phyloP scores from a whole-genome alignment of 805 yeast species.

The Cyberlindnera amylophila region DNA sequence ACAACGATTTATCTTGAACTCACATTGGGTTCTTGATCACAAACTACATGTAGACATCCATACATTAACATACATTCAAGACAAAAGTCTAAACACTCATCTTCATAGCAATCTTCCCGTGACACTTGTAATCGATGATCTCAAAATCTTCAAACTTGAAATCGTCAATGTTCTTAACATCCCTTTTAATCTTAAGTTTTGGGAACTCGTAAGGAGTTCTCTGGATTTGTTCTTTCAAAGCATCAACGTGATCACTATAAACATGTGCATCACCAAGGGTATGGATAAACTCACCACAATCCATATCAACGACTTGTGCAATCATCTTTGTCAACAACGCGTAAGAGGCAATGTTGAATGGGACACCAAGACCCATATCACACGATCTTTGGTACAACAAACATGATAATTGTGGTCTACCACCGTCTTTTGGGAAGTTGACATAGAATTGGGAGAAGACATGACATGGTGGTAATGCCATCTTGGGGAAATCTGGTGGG shows the following conservation, averaged over 20 bases:
- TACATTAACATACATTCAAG: too few species aligned
- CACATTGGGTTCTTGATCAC: too few species aligned
- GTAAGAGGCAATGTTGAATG: slow-evolving; percentile 96
- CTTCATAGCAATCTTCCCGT: slow-evolving; percentile 84
- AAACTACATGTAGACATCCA: too few species aligned
- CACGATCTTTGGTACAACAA: slow-evolving; percentile 95
- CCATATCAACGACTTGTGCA: slow-evolving; percentile 92
- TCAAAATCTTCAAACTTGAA: slow-evolving; percentile 87
- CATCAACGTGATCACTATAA: slow-evolving; percentile 89
- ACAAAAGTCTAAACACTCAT: slow-evolving; percentile 94
- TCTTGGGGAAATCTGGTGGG: slow-evolving; percentile 86
- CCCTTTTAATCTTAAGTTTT: slow-evolving; percentile 62
- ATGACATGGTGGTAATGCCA: slow-evolving; percentile 99
- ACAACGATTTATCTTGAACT: too few species aligned
- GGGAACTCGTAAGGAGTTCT: slow-evolving; percentile 84
- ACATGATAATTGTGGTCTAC: slow-evolving; percentile 74
- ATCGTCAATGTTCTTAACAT: slow-evolving; percentile 74
- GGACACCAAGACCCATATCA: slow-evolving; percentile 99
- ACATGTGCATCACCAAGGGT: slow-evolving; percentile 97
- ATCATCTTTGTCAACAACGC: slow-evolving; percentile 91
- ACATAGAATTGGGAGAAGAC: slow-evolving; percentile 95
- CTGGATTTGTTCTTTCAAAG: slow-evolving; percentile 71
- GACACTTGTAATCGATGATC: slow-evolving; percentile 75
- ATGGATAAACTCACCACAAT: slow-evolving; percentile 92
- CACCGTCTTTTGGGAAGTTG: slow-evolving; percentile 58